Evolutionary conservation across 768 basidiomycete species (phyloP).

Genomic region (Phylloporus sp.): DNA sequence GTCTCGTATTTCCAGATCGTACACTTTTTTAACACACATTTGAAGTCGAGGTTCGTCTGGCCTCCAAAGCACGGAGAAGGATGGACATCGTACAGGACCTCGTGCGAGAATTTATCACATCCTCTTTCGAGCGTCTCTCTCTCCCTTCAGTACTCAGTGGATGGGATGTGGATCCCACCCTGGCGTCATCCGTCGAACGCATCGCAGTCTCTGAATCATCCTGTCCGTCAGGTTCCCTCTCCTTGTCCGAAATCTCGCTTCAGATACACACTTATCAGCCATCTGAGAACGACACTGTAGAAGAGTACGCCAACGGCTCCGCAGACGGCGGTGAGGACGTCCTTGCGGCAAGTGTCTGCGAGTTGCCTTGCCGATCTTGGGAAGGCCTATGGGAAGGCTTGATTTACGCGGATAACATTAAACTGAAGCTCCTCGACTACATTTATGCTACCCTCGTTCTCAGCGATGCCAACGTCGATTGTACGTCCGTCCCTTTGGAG

Average conservation of each 20-base stretch:
- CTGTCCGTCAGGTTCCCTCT: constrained; percentile 50
- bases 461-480: constrained; percentile 82
- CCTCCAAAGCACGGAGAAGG: constrained; percentile 60
- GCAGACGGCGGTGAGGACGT: constrained; percentile 61
- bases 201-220: constrained; percentile 70
- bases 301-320: constrained; percentile 65
- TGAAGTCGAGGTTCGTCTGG: constrained; percentile 82
- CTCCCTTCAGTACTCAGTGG: constrained; percentile 69
- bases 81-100: constrained; percentile 69
- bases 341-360: constrained; percentile 85
- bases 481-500: constrained; percentile 39
- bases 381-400: constrained; percentile 94
- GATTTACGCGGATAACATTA: constrained; percentile 81
- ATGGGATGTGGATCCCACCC: constrained; percentile 71
- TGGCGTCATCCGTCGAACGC: constrained; percentile 69
- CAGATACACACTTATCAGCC: constrained; percentile 90
- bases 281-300: constrained; percentile 57
- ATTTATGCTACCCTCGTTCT: constrained; percentile 93
- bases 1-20: constrained; percentile 6
- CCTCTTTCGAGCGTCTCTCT: constrained; percentile 60
- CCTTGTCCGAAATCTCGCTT: constrained; percentile 55
- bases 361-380: constrained; percentile 76
- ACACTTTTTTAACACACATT: background rate
- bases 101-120: constrained; percentile 50
- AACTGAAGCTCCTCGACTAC: constrained; percentile 84